Evolutionary conservation across 208 protist species (phyloP), one percentile per base, ranked within the genome.

Genomic region (Trypanosoma congolense): DNA sequence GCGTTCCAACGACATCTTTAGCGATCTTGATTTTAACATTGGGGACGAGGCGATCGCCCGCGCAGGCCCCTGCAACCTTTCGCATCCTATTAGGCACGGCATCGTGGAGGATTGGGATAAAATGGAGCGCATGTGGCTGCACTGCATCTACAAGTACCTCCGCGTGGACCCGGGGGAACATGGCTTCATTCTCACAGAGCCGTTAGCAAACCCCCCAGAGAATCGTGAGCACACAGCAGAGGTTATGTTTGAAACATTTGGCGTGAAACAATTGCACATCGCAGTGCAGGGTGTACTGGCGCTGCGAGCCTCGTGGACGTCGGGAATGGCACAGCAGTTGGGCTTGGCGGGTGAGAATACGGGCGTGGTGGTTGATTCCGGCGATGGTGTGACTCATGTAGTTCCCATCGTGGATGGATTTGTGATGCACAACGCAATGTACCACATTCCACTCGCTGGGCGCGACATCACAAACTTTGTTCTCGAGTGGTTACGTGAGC

Each of bases 221-320:
- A 99, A 99, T 74, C 87, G 77, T 53, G 97, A 99, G 77, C 92
- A 92, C 45, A 96, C 88, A 1, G 98, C 98, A 16, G 97, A 99
- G 67, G 93, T 99, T 47, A 98, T 99, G 93, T 99, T 99, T 67
- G 98, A 99, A 71, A 98, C 96, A 3, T 99, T 99, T 70, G 98
- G 99, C 61, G 98, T 99, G 33, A 79, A 80, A 29, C 91, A 90
- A 25, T 77, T 99, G 21, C 98, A 98, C 73, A 98, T 99, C 71
- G 97, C 95, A 21, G 93, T 99, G 12, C 97, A 98, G 74, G 96
- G 95, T n/a, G 92, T 97, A 19, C 85, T 99, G 2, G 93, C 95
- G 12, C 78, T 99, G 19, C 75, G 80, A 30, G 92, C 96, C 3
- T 90, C 92, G 22, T 98, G 90, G 93, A 90, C 81, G 3, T 93